Percentiles rank a stretch among this genome's conserved stretches.
Evolutionary conservation across 2,329 filamentous ascomycete species (phyloP).

Genomic region (Diplodia mutila): DNA sequence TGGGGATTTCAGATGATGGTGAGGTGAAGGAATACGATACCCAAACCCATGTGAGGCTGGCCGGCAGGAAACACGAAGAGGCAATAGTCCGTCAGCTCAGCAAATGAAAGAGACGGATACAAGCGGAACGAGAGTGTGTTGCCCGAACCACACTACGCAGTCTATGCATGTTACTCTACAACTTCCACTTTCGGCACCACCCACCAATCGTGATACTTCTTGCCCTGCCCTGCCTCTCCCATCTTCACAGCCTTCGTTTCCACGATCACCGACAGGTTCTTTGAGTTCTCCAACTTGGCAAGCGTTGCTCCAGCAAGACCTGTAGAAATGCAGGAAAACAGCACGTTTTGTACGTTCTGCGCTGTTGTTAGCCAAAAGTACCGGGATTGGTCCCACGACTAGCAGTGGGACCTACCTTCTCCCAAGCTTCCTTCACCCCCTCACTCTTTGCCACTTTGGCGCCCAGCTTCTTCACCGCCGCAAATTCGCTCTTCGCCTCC

Average conservation of each 20-base stretch:
- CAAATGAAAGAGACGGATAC: background rate
- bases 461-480: conserved; percentile 43
- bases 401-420: conserved; percentile 32
- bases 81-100: background rate
- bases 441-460: conserved; percentile 38
- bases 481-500: conserved; percentile 41
- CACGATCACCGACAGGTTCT: conserved; percentile 13
- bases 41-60: background rate
- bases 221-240: conserved; percentile 35
- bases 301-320: conserved; percentile 38
- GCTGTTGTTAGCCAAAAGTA: background rate
- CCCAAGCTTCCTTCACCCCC: conserved; percentile 46
- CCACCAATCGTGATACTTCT: conserved; percentile 52
- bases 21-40: background rate
- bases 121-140: background rate
- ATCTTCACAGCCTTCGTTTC: conserved; percentile 9
- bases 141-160: conserved; percentile 13
- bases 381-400: background rate
- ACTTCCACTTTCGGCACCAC: conserved; percentile 47
- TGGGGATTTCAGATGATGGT: background rate
- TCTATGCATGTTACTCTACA: conserved; percentile 26
- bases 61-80: background rate
- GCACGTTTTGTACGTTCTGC: conserved; percentile 18
- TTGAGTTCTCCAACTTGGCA: conserved; percentile 28
- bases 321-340: conserved; percentile 36